Conservation (phyloP, 345 rosid species). For the Heritiera littoralis region DNA sequence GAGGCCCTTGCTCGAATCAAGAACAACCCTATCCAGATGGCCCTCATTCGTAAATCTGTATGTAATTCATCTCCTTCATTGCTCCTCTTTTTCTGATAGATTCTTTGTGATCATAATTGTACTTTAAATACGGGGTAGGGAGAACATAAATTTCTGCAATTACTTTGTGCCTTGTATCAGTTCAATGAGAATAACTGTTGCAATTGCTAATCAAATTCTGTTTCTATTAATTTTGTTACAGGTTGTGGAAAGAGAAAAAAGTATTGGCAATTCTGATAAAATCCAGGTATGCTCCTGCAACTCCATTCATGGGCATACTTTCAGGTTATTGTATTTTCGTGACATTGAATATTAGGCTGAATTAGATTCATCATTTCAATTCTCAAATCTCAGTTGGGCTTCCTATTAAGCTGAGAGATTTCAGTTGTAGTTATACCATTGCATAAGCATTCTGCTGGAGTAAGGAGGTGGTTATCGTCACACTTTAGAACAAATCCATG, state of each 20-base stretch:
- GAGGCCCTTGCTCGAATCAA: slow-evolving; percentile 92
- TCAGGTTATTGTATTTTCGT: neutral
- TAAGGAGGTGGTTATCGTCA: neutral
- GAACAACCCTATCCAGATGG: slow-evolving; percentile 96
- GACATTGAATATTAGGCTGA: neutral
- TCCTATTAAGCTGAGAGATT: neutral
- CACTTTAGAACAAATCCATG: neutral
- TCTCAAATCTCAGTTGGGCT: neutral
- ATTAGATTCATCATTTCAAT: neutral
- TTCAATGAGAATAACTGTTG: neutral
- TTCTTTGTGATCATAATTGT: neutral
- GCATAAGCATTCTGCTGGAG: neutral
- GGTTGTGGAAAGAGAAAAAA: slow-evolving; percentile 47
- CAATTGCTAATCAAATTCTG: neutral
- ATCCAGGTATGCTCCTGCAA: neutral
- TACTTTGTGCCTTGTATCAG: neutral
- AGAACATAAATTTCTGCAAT: neutral
- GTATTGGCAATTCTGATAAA: neutral
- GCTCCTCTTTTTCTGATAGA: neutral
- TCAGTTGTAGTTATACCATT: neutral
- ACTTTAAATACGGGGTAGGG: neutral
- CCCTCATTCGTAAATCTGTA: slow-evolving; percentile 82
- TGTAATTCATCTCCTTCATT: slow-evolving; percentile 15
- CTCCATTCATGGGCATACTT: neutral
- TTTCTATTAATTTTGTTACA: slow-evolving; percentile 21